A percentile compares a stretch with the other conserved stretches of the same genome.
phyloP scores from a whole-genome alignment of 1,139 yeast genomes.

The Diutina pseudorugosa region DNA sequence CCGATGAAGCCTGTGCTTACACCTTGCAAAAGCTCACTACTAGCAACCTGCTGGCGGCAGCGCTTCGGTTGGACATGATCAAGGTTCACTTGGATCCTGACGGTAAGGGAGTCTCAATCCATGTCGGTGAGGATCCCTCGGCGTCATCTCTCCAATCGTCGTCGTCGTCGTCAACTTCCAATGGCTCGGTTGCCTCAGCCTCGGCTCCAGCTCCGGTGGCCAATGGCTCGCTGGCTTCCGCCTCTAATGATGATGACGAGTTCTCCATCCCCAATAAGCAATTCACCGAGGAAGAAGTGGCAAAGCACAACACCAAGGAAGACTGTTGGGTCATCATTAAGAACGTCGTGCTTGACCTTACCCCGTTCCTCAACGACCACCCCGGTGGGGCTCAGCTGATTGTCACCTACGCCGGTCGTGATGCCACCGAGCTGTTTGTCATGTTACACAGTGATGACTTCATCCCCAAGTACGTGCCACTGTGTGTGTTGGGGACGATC shows the following conservation, averaged over 20 bases:
- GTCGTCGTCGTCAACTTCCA: neutral
- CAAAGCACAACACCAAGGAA: conserved; percentile 45
- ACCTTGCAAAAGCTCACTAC: neutral
- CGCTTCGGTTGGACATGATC: neutral
- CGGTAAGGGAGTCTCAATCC: neutral
- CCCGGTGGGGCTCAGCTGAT: conserved; percentile 84
- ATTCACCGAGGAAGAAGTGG: conserved; percentile 41
- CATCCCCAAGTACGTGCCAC: conserved; percentile 34
- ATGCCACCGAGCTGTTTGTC: conserved; percentile 77
- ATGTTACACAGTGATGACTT: conserved; percentile 46
- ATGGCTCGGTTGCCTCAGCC: too few species aligned
- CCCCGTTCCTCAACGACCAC: conserved; percentile 66
- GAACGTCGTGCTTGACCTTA: conserved; percentile 74
- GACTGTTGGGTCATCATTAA: conserved; percentile 88
- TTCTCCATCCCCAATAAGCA: conserved; percentile 26
- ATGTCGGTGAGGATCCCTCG: neutral
- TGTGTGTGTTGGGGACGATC: conserved; percentile 37
- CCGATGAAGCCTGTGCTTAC: conserved; percentile 21
- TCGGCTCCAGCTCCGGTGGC: neutral
- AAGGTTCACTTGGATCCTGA: neutral
- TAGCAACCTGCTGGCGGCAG: neutral
- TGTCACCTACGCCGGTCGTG: conserved; percentile 74
- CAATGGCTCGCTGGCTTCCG: neutral
- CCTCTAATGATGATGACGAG: neutral
- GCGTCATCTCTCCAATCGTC: too few species aligned